Conservation (phyloP, 1,139 yeast genomes). For the Petasospora rhodanensis region DNA sequence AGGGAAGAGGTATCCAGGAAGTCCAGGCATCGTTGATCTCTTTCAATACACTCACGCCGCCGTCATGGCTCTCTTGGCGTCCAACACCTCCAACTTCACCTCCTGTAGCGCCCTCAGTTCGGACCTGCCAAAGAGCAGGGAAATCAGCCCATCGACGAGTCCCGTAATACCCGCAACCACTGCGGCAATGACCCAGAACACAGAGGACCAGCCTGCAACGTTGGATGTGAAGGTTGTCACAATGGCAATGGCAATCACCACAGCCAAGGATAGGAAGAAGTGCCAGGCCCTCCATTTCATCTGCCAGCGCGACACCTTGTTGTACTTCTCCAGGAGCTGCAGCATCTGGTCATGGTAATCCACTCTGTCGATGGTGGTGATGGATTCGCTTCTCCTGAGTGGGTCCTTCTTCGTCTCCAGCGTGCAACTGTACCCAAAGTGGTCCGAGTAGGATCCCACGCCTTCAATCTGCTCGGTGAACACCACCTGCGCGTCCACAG, state of each 20-base stretch:
- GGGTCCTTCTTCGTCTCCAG: conserved; percentile 24
- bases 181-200: conserved; percentile 50
- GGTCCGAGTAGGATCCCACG: conserved; percentile 80
- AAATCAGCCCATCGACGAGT: conserved; percentile 69
- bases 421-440: conserved; percentile 78
- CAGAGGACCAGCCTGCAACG: conserved; percentile 53
- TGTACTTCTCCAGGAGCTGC: conserved; percentile 51
- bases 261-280: conserved; percentile 50
- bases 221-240: conserved; percentile 58
- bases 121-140: conserved; percentile 70
- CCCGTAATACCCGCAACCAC: conserved; percentile 61
- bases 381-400: conserved; percentile 1
- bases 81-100: conserved; percentile 55
- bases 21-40: too few species aligned
- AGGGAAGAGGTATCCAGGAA: too few species aligned
- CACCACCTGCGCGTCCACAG: conserved; percentile 58
- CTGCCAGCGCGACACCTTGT: conserved; percentile 53
- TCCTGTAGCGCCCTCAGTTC: conserved; percentile 78
- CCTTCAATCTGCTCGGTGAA: conserved; percentile 67
- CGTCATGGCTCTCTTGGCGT: conserved; percentile 24
- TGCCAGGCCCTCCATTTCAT: conserved; percentile 61
- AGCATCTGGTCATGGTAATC: conserved; percentile 53
- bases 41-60: too few species aligned
- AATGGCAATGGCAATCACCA: conserved; percentile 49
- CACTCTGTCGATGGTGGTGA: conserved; percentile 5